These are phyloP conservation scores for Astragalus glycyphyllos DNA, from an alignment of 306 rosid species.

Conservation along the genomic window DNA sequence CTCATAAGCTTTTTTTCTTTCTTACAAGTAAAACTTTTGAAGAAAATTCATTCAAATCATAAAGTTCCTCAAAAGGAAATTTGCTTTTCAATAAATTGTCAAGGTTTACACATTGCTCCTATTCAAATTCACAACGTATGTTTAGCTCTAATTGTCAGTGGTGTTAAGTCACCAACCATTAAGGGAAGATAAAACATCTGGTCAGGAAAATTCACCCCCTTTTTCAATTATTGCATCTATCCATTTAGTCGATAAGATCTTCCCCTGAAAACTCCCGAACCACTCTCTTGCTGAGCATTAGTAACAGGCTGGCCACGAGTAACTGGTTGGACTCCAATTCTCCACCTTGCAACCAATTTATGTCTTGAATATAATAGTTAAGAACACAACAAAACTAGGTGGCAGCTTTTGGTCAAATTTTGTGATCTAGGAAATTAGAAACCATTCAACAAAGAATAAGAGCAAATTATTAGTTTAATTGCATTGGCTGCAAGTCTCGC, in stretches of 20 bases:
- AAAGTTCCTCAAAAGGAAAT: slow-evolving; percentile 36
- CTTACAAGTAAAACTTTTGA: slow-evolving; percentile 35
- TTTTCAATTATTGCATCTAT: slow-evolving; percentile 36
- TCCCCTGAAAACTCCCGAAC: slow-evolving; percentile 79
- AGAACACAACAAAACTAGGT: slow-evolving; percentile 44
- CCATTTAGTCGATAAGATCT: slow-evolving; percentile 75
- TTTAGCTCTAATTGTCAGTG: slow-evolving; percentile 41
- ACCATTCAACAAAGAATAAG: slow-evolving; percentile 11
- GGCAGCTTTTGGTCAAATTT: slow-evolving; percentile 30
- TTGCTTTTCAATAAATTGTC: slow-evolving; percentile 33
- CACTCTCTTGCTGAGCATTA: slow-evolving; percentile 56
- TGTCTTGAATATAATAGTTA: slow-evolving; percentile 64
- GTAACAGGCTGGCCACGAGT: slow-evolving; percentile 53
- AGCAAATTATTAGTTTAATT: background rate
- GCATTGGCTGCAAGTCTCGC: background rate
- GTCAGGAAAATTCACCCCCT: slow-evolving; percentile 25
- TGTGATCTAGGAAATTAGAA: slow-evolving; percentile 2
- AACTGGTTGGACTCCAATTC: slow-evolving; percentile 65
- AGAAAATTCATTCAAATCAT: background rate
- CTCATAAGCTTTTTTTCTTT: slow-evolving; percentile 17
- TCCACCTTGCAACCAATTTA: slow-evolving; percentile 76
- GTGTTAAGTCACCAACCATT: slow-evolving; percentile 37
- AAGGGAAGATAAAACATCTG: slow-evolving; percentile 30
- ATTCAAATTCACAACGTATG: slow-evolving; percentile 35
- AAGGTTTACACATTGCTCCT: slow-evolving; percentile 37